Evolutionary conservation across 1,284 basidiomycete species (phyloP), one percentile per base, ranked within the genome.

Genomic region (Boletus smithii): DNA sequence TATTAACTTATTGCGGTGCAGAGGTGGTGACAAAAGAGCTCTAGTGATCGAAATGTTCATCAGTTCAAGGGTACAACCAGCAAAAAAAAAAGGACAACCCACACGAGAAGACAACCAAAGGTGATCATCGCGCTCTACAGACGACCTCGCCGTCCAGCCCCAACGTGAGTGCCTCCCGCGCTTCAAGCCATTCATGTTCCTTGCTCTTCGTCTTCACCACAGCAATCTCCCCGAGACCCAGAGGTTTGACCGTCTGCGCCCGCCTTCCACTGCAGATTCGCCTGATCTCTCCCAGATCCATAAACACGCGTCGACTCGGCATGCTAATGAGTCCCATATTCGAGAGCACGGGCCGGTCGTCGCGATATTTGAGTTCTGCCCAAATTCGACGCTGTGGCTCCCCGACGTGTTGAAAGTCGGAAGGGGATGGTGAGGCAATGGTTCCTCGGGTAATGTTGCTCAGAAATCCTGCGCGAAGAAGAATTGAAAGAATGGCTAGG

Each of bases 321-420:
- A 41, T 59, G 50, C 63, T 68, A n/a, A 68, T 47, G 44, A 68
- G 65, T 0, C 39, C 7, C 65, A 69, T 65, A 55, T 74, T 62
- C 44, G 72, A 75, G 49, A 95, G 73, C 16, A 95, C 89, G 1
- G 91, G 88, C 24, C 81, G 70, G 69, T 95, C 90, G 55, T 90
- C 83, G 42, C 90, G 78, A 69, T 92, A 95, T 69, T 95, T 95
- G 55, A 95, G 80, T 53, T 89, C 82, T 3, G 88, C 88, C 91
- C 92, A 94, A 66, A 95, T 87, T 27, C 89, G 79, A 26, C 75
- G 75, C 52, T 89, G 74, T 1, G 80, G 72, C 24, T 82, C 80
- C 53, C 69, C 68, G 6, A 75, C 83, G 2, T 59, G 53, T 39
- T 73, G 59, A 62, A 90, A 95, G 9, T 73, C 73, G 0, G 61